Evolutionary conservation across 129 eudicot genomes (phyloP), one percentile per base, ranked within the genome.

Genomic region (Kitagawia praeruptora): DNA sequence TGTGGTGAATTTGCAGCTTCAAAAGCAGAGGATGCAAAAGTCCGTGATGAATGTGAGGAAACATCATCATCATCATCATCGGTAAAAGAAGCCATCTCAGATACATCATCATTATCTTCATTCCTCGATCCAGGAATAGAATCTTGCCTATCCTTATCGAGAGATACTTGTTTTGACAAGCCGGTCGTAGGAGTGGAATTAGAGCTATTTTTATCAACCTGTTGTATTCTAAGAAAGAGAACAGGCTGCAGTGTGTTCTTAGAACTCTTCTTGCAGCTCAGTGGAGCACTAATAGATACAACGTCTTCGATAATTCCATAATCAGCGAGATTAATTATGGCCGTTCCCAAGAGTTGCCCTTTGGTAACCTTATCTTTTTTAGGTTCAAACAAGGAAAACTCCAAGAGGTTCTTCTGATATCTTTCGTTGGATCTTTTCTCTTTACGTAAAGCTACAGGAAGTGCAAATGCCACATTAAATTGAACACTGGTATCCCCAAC

Each of bases 261-360:
- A 28, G 93, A 87, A 83, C 84, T 89, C 88, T 94, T 94, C 80
- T 88, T 94, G 82, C 82, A 77, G 81, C 70, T 87, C 16, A 94
- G 25, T 4, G 93, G 96, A 73, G 83, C 87, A 76, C 84, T 85
- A 73, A 94, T 48, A 48, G 82, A 83, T 70, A 83, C 39, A 31
- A 63, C 82, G 44, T 88, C 93, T 27, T 90, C 89, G 46, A 88
- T 82, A 75, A 91, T 73, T 76, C 96, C 98, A 86, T 82, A 91
- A 75, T 90, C 97, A 45, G 88, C 92, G 28, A 94, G 90, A 85
- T 94, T 94, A n/a, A 94, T 12, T 4, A 69, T 46, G 28, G 92
- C 97, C 12, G 96, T 89, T 82, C 98, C 98, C 79, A 94, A 81
- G 10, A 90, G 86, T 0, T 86, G 90, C 75, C 88, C 96, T 87